Percentiles rank a stretch among this genome's conserved stretches.
Conservation (phyloP, 257 asterid species). For the Leptodermis oblonga region DNA sequence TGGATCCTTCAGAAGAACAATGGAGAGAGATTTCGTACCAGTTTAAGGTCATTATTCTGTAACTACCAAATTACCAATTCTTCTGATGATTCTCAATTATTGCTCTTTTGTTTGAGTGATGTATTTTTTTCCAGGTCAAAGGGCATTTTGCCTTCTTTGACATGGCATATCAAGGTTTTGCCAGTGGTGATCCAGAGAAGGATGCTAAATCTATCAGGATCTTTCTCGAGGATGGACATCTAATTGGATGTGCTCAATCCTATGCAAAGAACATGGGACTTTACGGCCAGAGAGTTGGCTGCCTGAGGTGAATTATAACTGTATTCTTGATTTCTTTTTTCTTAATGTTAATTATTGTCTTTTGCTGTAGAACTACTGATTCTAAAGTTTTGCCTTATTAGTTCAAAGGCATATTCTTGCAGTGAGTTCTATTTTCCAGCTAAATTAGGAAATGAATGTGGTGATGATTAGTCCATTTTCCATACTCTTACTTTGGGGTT, state of each 20-base stretch:
- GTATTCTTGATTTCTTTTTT: not conserved
- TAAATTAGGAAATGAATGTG: not conserved
- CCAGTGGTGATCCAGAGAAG: slow-evolving; percentile 94
- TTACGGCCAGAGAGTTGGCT: slow-evolving; percentile 96
- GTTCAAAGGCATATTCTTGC: not conserved
- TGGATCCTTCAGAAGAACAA: slow-evolving; percentile 95
- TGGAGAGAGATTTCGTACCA: slow-evolving; percentile 91
- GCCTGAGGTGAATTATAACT: slow-evolving; percentile 59
- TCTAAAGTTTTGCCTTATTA: not conserved
- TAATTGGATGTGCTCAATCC: slow-evolving; percentile 93
- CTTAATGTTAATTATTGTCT: not conserved
- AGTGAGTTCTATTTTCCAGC: not conserved
- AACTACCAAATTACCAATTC: not conserved
- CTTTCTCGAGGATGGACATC: slow-evolving; percentile 92
- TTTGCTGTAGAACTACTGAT: not conserved
- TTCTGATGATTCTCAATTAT: not conserved
- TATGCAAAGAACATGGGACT: slow-evolving; percentile 99
- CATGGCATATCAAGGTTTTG: slow-evolving; percentile 99
- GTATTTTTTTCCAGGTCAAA: slow-evolving; percentile 50
- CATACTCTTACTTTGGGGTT: not conserved
- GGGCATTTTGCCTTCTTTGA: slow-evolving; percentile 93
- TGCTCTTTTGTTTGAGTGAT: not conserved
- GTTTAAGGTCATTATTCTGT: slow-evolving; percentile 55
- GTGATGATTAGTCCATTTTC: not conserved
- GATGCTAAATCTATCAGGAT: slow-evolving; percentile 91